A percentile compares a stretch with the other conserved stretches of the same genome.
Evolutionary conservation across 2,329 filamentous ascomycete species (phyloP).

Genomic region (Microdochium paspali): DNA sequence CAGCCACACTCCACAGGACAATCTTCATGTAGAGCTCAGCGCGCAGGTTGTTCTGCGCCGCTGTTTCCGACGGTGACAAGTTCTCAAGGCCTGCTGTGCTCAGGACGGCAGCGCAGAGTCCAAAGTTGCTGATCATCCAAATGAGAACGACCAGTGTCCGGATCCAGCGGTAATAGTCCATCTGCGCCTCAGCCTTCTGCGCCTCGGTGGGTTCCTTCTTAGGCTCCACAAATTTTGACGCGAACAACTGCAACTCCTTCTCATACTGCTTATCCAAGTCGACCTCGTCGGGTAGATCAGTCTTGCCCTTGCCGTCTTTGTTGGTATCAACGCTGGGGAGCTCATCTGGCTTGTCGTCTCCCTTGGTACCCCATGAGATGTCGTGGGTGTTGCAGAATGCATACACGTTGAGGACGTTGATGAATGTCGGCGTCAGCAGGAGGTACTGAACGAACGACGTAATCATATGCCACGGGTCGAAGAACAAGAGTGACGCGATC

Average conservation of each 20-base stretch:
- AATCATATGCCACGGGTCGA: constrained; percentile 99
- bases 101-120: constrained; percentile 74
- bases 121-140: constrained; percentile 97
- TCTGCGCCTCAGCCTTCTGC: constrained; percentile 68
- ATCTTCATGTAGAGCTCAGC: constrained; percentile 79
- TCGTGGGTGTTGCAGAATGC: constrained; percentile 98
- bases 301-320: constrained; percentile 84
- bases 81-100: constrained; percentile 74
- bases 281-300: constrained; percentile 88
- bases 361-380: constrained; percentile 96
- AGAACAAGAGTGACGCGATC: constrained; percentile 82
- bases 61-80: constrained; percentile 38
- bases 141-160: constrained; percentile 82
- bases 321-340: constrained; percentile 80
- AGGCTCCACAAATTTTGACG: constrained; percentile 64
- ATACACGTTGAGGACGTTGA: constrained; percentile 98
- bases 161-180: constrained; percentile 98
- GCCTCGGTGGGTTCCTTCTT: constrained; percentile 47
- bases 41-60: constrained; percentile 40
- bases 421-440: constrained; percentile 89
- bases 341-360: constrained; percentile 90
- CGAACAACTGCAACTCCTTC: constrained; percentile 66
- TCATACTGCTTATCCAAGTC: constrained; percentile 96
- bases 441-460: constrained; percentile 95
- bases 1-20: constrained; percentile 83